Conservation (phyloP, 192 early-diverging fungal genomes). For the Coemansia sp. region DNA sequence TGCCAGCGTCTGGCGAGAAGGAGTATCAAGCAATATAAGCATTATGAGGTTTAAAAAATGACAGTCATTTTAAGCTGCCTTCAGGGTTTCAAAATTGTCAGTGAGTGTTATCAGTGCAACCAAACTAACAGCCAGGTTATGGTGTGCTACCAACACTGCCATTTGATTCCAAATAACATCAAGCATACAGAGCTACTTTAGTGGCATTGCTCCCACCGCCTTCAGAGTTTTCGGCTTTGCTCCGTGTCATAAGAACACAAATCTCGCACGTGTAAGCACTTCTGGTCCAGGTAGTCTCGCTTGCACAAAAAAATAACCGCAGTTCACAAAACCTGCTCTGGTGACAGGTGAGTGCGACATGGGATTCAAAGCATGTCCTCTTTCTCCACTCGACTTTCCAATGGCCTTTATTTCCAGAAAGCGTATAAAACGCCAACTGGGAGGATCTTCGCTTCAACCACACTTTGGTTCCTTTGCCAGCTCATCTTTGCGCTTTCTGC, state of each 20-base stretch:
- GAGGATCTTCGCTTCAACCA: background rate
- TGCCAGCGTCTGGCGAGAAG: conserved; percentile 9
- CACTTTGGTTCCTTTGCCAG: background rate
- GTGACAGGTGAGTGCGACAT: background rate
- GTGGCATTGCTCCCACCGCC: too few species aligned
- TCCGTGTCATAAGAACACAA: background rate
- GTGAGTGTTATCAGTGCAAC: background rate
- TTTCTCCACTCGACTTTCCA: background rate
- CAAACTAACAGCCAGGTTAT: background rate
- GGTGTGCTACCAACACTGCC: background rate
- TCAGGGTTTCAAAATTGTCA: background rate
- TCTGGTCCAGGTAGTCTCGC: background rate
- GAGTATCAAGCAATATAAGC: conserved; percentile 35
- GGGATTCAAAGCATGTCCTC: background rate
- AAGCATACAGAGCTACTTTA: too few species aligned
- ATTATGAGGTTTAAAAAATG: conserved; percentile 9
- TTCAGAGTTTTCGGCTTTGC: too few species aligned
- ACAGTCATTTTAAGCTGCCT: background rate
- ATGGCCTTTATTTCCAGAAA: background rate
- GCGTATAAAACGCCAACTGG: background rate
- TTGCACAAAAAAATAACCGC: background rate
- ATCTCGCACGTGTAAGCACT: background rate
- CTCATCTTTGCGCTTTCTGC: background rate
- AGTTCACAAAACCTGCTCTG: background rate
- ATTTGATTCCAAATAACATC: background rate